Base-by-base conservation (phyloP, 768 basidiomycete genomes). In the Leucocoprinus sp. region DNA sequence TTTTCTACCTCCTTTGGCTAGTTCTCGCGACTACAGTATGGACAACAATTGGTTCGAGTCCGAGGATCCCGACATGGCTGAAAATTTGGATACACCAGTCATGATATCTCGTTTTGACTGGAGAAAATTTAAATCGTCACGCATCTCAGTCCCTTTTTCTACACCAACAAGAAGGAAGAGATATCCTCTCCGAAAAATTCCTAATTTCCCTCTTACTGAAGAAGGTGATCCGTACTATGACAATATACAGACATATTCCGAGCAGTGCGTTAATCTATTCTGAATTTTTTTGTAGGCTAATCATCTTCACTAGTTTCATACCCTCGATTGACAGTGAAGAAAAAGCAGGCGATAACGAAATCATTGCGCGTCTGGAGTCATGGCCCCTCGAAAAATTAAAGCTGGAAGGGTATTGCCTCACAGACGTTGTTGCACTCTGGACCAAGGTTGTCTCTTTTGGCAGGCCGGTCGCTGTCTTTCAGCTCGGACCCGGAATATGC, bases 361-460 rank as follows among this genome's bases (percentile, higher is more conserved):
- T 86, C 18, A 69, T 69, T 40, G 69, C 84, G 50, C 77, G 89
- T 27, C 68, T 92, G 12, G 67, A 77, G 1, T 74, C 71, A 12
- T 90, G 88, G 89, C 67, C 76, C 8, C 45, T 82, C 3, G 64
- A 70, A 21, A 71, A 75, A 17, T 64, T 91, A 34, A 63, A 70
- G 51, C 64, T 72, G n/a, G 82, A 84, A 53, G 89, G 89, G 0
- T 90, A 87, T 54, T 76, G 79, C 42, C 55, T 92, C 24, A 81
- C 78, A 0, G 77, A 68, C 14, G 63, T 90, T 18, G 70, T 63
- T 12, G 85, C 75, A 0, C 90, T 73, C 56, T 88, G 84, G 86
- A 58, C 82, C 29, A 70, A 78, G 45, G 69, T 66, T n/a, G 74
- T 70, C 18, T 72, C 75, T 45, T 81, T 75, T 59, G 83, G 81